Conservation (phyloP, 2,329 filamentous ascomycete species). For the Fusarium sp. region DNA sequence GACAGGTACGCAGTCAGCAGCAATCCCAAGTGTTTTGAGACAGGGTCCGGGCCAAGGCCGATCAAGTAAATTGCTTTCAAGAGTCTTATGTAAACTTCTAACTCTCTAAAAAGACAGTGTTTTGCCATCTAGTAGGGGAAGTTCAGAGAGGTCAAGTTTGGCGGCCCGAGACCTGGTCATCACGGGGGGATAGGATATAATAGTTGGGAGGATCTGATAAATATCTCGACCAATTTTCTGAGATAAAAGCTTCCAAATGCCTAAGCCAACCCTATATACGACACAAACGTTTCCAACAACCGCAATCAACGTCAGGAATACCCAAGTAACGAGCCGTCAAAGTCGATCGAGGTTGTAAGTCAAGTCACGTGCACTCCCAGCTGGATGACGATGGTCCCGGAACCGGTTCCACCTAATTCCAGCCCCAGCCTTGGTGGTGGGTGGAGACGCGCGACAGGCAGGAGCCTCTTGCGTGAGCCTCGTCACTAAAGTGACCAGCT, state of each 20-base stretch:
- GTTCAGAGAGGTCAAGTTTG: too few relatives aligned
- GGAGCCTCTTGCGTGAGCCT: slow-evolving; percentile 55
- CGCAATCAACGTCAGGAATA: background rate
- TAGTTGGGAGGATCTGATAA: too few relatives aligned
- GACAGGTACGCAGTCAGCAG: too few relatives aligned
- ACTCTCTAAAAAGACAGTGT: too few relatives aligned
- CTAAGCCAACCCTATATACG: background rate
- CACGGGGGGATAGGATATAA: too few relatives aligned
- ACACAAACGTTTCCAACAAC: background rate
- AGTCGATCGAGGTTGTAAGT: background rate
- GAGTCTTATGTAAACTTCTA: too few relatives aligned
- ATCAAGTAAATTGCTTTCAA: too few relatives aligned
- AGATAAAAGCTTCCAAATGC: background rate
- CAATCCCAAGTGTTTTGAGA: too few relatives aligned
- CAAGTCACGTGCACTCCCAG: slow-evolving; percentile 22
- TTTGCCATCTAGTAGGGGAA: too few relatives aligned
- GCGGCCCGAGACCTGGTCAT: too few relatives aligned
- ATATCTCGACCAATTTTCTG: too few relatives aligned
- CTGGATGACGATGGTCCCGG: slow-evolving; percentile 21
- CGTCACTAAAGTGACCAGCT: slow-evolving; percentile 47
- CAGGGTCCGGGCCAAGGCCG: too few relatives aligned
- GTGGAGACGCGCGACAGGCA: slow-evolving; percentile 48
- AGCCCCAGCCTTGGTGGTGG: slow-evolving; percentile 27
- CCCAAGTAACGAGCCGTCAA: background rate
- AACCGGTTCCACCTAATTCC: slow-evolving; percentile 42